Conservation (phyloP, 768 basidiomycete genomes). For the Suillus fuscotomentosus region DNA sequence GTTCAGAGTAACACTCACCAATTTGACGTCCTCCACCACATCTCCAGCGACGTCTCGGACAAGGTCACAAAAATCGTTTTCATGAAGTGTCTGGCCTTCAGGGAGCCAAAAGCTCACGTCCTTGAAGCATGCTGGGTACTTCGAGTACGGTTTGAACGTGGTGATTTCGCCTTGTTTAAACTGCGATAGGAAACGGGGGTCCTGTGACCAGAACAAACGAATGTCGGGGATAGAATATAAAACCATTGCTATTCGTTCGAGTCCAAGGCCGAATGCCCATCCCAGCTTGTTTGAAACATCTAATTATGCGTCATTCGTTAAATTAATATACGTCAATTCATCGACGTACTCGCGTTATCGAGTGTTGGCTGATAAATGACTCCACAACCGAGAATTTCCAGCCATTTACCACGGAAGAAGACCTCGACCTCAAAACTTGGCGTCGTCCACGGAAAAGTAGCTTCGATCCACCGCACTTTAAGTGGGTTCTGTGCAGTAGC, state of each 20-base stretch:
- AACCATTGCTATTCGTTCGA: constrained; percentile 98
- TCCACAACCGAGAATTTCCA: constrained; percentile 94
- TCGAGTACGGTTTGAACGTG: constrained; percentile 88
- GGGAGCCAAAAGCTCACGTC: constrained; percentile 95
- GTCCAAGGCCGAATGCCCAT: constrained; percentile 97
- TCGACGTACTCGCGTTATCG: constrained; percentile 74
- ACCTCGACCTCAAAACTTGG: constrained; percentile 99
- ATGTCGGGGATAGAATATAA: constrained; percentile 97
- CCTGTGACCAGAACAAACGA: constrained; percentile 94
- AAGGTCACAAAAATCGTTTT: constrained; percentile 96
- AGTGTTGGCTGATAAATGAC: constrained; percentile 89
- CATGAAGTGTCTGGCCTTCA: constrained; percentile 60
- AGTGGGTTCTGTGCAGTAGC: constrained; percentile 65
- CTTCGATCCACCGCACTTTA: constrained; percentile 94
- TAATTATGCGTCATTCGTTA: constrained; percentile 25
- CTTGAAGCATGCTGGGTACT: constrained; percentile 90
- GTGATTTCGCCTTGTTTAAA: constrained; percentile 76
- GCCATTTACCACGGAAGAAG: constrained; percentile 93
- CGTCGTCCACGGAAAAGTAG: constrained; percentile 96
- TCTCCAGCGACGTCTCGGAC: constrained; percentile 93
- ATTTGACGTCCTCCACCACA: constrained; percentile 84
- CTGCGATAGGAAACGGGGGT: constrained; percentile 84
- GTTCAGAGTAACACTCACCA: constrained; percentile 45
- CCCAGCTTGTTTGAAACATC: constrained; percentile 83
- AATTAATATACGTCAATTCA: constrained; percentile 3